Conservation (phyloP, 257 asterid species). For the Solanum neorickii region DNA sequence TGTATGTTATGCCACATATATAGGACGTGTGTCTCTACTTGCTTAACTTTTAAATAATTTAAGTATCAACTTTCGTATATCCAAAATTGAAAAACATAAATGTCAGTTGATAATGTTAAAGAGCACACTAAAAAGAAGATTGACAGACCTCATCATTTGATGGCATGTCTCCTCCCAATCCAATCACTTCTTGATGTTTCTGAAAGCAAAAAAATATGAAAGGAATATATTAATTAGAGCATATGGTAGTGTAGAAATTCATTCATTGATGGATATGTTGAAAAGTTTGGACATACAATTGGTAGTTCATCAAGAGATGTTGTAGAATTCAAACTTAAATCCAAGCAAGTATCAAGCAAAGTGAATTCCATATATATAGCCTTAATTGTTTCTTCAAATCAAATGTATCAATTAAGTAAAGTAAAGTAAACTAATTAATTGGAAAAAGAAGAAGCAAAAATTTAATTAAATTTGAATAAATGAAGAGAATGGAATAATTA, state of each 20-base stretch:
- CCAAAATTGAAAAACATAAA: fast-evolving
- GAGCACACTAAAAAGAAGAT: neutral
- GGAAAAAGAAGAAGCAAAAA: neutral
- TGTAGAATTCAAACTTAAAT: conserved; percentile 39
- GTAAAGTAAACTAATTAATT: neutral
- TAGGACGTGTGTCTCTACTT: no score
- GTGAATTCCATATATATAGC: conserved; percentile 46
- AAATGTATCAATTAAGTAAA: neutral
- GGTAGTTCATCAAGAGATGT: conserved; percentile 28
- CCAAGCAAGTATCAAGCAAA: conserved; percentile 48
- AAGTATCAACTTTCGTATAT: neutral
- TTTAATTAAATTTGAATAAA: neutral
- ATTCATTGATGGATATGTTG: neutral
- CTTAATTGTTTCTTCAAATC: neutral
- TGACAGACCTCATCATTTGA: conserved; percentile 36
- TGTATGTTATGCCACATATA: no score
- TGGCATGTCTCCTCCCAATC: conserved; percentile 22
- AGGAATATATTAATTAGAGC: neutral
- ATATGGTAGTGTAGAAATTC: neutral
- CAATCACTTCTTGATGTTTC: conserved; percentile 52
- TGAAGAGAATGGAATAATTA: neutral
- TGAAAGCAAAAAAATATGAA: conserved; percentile 10
- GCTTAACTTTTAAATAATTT: neutral
- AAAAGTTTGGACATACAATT: conserved; percentile 17
- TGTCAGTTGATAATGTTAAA: neutral